Base-by-base conservation (phyloP, 2,329 filamentous ascomycete species). In the Tolypocladium ovalisporum region DNA sequence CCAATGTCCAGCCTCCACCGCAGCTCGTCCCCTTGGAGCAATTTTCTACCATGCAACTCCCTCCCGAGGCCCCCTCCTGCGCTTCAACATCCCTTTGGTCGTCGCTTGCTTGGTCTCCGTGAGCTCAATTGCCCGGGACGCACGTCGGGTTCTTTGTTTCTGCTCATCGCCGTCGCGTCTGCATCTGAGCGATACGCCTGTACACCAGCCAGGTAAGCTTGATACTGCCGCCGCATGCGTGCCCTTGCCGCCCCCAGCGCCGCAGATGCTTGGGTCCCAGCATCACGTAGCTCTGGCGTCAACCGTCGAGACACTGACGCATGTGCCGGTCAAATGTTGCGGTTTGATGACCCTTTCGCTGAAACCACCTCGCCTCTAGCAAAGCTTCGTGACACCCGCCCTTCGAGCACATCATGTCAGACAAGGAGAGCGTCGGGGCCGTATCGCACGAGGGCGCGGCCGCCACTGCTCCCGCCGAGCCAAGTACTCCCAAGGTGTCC, bases 371-470 rank as follows among this genome's bases (percentile, higher is more conserved):
- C 13, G 47, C 12, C n/a, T 10, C 4, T 27, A 55, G 29, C 55
- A 42, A 9, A 40, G 19, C 24, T 49, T 9, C 36, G n/a, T 44
- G 54, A 37, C 44, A 27, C 34, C 15, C 27, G n/a, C 19, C 51
- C 10, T 19, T 35, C 34, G 52, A 49, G 39, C n/a, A n/a, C 63
- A 70, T 40, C 61, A 79, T 79, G 77, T 76, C 77, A 64, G 77
- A 79, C 63, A 68, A 71, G 61, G 76, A 78, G 63, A 73, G 71
- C 62, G 71, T 74, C 67, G 76, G 78, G 60, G 71, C 73, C 58
- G 70, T 73, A 57, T 73, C 76, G 64, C 71, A 69, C 60, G 75
- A 77, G 40, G 75, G 76, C 61, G 73, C 70, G 12, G 64, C 68
- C 19, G 66, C 66, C 56, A 59, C 61, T 22, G 56, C 63, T 36